These are phyloP conservation scores for Ustilago hordei DNA, from an alignment of 1,284 basidiomycete species.

Conservation along the genomic window DNA sequence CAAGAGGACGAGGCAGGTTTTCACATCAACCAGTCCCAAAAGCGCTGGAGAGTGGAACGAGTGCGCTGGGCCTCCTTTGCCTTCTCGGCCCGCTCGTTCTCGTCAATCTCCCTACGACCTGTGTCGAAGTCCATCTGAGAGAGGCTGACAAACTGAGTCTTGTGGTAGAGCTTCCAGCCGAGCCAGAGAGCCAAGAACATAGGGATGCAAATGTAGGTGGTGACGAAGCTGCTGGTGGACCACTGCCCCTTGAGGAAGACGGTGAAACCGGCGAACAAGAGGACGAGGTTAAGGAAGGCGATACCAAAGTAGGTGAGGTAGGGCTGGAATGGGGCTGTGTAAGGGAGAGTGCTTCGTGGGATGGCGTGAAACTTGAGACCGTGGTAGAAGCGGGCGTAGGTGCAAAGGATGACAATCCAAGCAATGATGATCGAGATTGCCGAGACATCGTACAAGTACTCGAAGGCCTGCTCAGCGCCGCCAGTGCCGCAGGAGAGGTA, in stretches of 20 bases:
- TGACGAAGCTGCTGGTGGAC: constrained; percentile 78
- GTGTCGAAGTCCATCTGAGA: constrained; percentile 74
- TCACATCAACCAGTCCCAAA: constrained; percentile 51
- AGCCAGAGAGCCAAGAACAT: constrained; percentile 82
- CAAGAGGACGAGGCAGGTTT: not conserved
- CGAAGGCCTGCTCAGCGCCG: constrained; percentile 75
- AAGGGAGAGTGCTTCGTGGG: constrained; percentile 73
- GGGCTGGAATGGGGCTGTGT: constrained; percentile 72
- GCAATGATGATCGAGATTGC: constrained; percentile 79
- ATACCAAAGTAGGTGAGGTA: constrained; percentile 60
- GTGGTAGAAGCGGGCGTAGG: constrained; percentile 80
- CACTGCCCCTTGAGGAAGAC: constrained; percentile 63
- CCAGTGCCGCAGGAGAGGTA: constrained; percentile 75
- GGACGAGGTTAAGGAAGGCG: constrained; percentile 47
- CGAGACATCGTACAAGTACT: constrained; percentile 73
- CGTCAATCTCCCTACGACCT: constrained; percentile 68
- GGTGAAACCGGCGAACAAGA: constrained; percentile 70
- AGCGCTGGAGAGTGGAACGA: constrained; percentile 20
- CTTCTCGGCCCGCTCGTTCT: constrained; percentile 35
- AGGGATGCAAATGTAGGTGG: constrained; percentile 80
- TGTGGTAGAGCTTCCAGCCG: constrained; percentile 74
- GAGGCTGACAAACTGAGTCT: constrained; percentile 68
- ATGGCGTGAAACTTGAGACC: constrained; percentile 76
- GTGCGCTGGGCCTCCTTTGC: constrained; percentile 31
- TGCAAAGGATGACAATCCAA: constrained; percentile 84